These are phyloP conservation scores for Dictyostelium capitatum DNA, from an alignment of 78 protist species.

Conservation along the genomic window DNA sequence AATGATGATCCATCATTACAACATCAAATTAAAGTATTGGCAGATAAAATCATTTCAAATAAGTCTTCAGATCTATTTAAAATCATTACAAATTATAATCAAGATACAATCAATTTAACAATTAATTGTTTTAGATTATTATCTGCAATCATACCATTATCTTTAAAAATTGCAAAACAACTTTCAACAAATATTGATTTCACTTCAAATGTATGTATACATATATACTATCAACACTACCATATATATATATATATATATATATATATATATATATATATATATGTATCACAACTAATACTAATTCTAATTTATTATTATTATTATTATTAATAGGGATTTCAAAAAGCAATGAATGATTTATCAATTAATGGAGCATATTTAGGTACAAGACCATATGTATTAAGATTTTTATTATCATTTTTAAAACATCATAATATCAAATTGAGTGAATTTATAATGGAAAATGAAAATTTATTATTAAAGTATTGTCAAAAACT, in stretches of 20 bases:
- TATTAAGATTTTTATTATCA: constrained; percentile 49
- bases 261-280: neutral
- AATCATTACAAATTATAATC: neutral
- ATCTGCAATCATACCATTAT: constrained; percentile 13
- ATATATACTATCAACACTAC: neutral
- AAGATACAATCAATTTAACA: neutral
- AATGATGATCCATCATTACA: constrained; percentile 57
- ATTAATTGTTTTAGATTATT: constrained; percentile 45
- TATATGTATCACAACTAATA: no score
- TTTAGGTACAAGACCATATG: constrained; percentile 48
- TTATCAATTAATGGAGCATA: constrained; percentile 49
- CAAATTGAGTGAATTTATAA: constrained; percentile 29
- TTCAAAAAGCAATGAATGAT: constrained; percentile 35
- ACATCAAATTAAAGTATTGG: constrained; percentile 2
- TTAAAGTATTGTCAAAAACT: neutral
- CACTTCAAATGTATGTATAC: neutral
- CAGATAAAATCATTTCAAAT: neutral
- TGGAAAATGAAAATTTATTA: constrained; percentile 19
- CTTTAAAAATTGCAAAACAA: constrained; percentile 52
- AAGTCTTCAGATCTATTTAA: neutral
- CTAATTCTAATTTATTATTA: neutral
- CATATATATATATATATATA: neutral
- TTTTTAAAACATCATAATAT: constrained; percentile 50
- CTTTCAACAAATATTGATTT: constrained; percentile 50
- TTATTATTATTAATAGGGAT: neutral